Evolutionary conservation across 148 eudicot genomes (phyloP), one percentile per base, ranked within the genome.

Genomic region (Rhododendron henanense): DNA sequence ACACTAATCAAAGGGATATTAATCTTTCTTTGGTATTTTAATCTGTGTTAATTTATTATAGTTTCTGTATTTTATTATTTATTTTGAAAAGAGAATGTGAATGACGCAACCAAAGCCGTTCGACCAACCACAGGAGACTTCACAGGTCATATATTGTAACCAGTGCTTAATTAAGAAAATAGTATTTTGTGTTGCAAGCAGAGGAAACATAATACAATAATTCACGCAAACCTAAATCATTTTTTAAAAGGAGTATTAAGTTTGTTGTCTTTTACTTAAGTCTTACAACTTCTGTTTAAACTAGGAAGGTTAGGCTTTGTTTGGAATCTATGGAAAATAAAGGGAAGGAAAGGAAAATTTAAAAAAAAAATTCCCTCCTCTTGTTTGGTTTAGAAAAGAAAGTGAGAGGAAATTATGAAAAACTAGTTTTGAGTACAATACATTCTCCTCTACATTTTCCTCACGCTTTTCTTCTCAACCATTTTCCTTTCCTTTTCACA

Each of bases 171-270:
- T 47, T 47, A 83, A 16, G 33, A 69, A 83, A 81, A 1, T 45
- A 31, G 2, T 59, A 2, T 59, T 77, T 28, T 8, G 80, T 87
- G 88, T 84, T 87, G 57, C 86, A 84, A 37, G 79, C 75, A 78
- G 79, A 61, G 80, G 88, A 23, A 76, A 78, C 85, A 87, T 1
- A 82, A 87, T 1, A 82, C 53, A 63, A 18, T 87, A 65, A 78
- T 61, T 83, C 25, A 75, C 47, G 79, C 18, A 78, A 57, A 84
- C 50, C 82, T 33, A 63, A 76, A 57, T 18, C 2, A 19, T 75
- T 6, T 28, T 48, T 81, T 73, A 75, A 76, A 39, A 6, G 48
- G 21, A 18, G 21, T 19, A 6, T 16, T 39, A 35, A 16, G 48
- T 19, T 18, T 7, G 9, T 75, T 9, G 10, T 75, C 47, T 37